These are phyloP conservation scores for Nematocida displodere DNA, from an alignment of 371 early-diverging fungal species.

Conservation along the genomic window DNA sequence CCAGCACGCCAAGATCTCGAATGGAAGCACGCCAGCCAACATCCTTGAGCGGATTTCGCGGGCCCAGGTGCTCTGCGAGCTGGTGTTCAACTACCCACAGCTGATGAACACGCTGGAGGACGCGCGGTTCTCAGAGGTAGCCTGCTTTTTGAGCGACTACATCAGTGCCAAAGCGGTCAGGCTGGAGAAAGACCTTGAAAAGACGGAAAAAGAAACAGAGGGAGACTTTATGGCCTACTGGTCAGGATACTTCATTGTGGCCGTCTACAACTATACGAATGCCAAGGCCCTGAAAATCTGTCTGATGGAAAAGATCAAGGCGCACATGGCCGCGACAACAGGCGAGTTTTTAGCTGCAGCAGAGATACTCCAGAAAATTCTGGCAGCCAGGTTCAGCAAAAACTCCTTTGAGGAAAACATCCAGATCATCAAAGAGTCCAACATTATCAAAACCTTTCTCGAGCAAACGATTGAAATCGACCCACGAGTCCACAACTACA, in stretches of 20 bases:
- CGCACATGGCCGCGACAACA: neutral
- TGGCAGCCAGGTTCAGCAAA: slow-evolving; percentile 23
- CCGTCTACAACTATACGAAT: slow-evolving; percentile 6
- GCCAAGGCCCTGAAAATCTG: neutral
- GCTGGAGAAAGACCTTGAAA: neutral
- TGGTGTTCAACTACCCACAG: slow-evolving; percentile 23
- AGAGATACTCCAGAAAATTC: slow-evolving; percentile 22
- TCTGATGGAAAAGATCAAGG: neutral
- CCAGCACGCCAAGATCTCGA: neutral
- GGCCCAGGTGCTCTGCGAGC: neutral
- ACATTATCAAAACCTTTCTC: neutral
- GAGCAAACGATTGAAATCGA: slow-evolving; percentile 12
- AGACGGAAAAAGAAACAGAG: neutral
- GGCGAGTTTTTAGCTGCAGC: neutral
- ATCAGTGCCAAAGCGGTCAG: neutral
- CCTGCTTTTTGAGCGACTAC: neutral
- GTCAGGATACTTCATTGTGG: slow-evolving; percentile 14
- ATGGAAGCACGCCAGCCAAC: too few species aligned
- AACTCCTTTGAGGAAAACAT: slow-evolving; percentile 30
- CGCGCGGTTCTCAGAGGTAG: neutral
- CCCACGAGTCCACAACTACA: slow-evolving; percentile 3
- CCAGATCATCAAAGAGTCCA: slow-evolving; percentile 1
- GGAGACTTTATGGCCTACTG: slow-evolving; percentile 26
- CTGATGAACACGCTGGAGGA: neutral
- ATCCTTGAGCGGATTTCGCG: neutral